Evolutionary conservation across 805 yeast species (phyloP), one percentile per base, ranked within the genome.

Genomic region (Saturnispora diversa): DNA sequence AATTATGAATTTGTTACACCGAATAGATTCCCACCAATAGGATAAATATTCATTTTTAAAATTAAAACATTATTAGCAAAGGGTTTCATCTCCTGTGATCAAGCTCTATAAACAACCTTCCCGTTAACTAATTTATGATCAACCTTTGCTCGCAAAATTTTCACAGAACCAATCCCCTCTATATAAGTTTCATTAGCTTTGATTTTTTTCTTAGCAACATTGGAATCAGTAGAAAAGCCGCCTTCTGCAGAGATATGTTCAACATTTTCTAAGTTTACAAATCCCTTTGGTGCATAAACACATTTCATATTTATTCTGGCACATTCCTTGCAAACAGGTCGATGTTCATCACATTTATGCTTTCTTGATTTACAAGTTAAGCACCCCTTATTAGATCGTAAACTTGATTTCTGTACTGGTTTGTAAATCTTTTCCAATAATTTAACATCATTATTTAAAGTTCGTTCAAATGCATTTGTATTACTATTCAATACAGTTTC

Each of bases 311-410:
- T 39, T 17, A 39, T 39, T 47, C 42, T 22, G 8, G 37, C 42
- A 22, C 42, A 39, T 23, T 39, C 42, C 12, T 45, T 56, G 53
- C 80, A 74, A 23, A 68, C 68, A 2, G 80, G 79, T 33, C 62
- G 52, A 40, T 66, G 69, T 50, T 74, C 80, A 53, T 73, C 79
- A 54, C 80, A 72, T 49, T 72, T 72, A 60, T 70, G 68, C 49
- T 72, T 76, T 42, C 73, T 61, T 42, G 68, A 70, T 30, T 75
- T 61, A 49, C 77, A 72, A 6, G 76, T 72, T 35, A 69, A 55
- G 52, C 77, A 72, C 11, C 77, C 80, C 4, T 64, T 62, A 42
- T 63, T 49, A 4, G 60, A 70, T 32, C 68, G 52, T 47, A 63
- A 56, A 35, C 62, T 62, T 16, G 63, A 56, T 39, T 49, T 52